Base-by-base conservation (phyloP, 2,329 filamentous ascomycete species). In the Colletotrichum higginsianum region DNA sequence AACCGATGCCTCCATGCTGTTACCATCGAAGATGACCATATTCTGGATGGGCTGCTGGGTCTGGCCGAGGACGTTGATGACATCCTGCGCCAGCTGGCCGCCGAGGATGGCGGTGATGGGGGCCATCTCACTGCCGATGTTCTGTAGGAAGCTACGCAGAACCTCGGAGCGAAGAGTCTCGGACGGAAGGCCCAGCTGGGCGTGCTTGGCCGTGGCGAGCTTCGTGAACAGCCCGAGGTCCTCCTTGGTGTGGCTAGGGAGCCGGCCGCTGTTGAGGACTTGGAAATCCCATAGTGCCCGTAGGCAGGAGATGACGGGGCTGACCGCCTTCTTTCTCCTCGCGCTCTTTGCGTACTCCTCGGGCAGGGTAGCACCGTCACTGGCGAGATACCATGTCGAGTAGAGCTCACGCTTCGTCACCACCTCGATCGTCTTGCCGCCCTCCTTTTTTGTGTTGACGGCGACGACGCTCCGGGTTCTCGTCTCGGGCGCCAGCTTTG, bases 21-120 rank as follows among this genome's bases (percentile, higher is more conserved):
- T 93, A 16, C 95, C 95, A 80, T 98, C 95, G 77, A 98, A 98
- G 23, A 98, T 86, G 61, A 98, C 89, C 80, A 98, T 90, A 81
- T 99, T 99, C 84, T 99, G 96, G 52, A 99, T 93, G 0, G 96
- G 96, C 81, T 98, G 96, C 83, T 98, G 95, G 50, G 93, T 91
- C 79, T 93, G 91, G 60, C 95, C 94, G 7, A 98, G 88, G 42
- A 98, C 95, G 78, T 98, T 98, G 83, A 99, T 98, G 62, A 98
- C 95, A 79, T 99, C 96, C 83, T 99, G 96, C 0, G 96, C 94
- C 18, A 99, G 87, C 80, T 95, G 91, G 12, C 95, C 96, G 60
- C 96, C 96, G 13, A 99, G 86, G 70, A 98, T 94, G 2, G 96
- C 95, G 0, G 94, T 92, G 11, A 97, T 94, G 9, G 96, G 95